Percentiles rank a stretch among this genome's conserved stretches.
phyloP scores from a whole-genome alignment of 164 flowering plant species.

The Aristolochia fimbriata region DNA sequence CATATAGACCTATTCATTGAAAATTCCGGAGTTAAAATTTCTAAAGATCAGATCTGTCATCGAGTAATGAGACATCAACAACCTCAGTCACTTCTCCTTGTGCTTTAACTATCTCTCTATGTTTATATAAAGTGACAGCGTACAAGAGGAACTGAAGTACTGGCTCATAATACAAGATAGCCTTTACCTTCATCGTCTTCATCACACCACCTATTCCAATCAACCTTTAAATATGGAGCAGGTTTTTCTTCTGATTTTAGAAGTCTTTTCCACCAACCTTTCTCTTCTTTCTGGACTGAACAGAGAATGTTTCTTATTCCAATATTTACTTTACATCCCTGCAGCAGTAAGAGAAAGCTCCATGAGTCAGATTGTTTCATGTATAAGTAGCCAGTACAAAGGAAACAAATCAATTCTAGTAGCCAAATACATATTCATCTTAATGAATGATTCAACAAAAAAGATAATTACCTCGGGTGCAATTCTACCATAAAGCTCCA shows the following conservation, averaged over 20 bases:
- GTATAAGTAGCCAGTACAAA: neutral
- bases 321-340: conserved; percentile 58
- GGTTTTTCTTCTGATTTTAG: conserved; percentile 73
- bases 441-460: neutral
- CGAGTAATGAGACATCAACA: too few species aligned
- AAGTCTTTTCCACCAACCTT: conserved; percentile 81
- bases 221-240: conserved; percentile 84
- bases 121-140: too few species aligned
- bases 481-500: conserved; percentile 52
- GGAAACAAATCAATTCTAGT: neutral
- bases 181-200: conserved; percentile 92
- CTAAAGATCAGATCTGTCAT: too few species aligned
- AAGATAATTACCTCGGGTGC: conserved; percentile 37
- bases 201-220: conserved; percentile 96
- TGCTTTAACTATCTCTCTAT: neutral
- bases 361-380: neutral
- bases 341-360: conserved; percentile 9
- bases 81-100: too few species aligned
- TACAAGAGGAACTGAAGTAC: neutral
- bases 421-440: neutral
- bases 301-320: conserved; percentile 72
- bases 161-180: neutral
- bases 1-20: too few species aligned
- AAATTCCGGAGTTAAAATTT: too few species aligned
- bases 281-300: conserved; percentile 58